Base-by-base conservation (phyloP, 352 stramenopile genomes). In the Phytophthora litchii region DNA sequence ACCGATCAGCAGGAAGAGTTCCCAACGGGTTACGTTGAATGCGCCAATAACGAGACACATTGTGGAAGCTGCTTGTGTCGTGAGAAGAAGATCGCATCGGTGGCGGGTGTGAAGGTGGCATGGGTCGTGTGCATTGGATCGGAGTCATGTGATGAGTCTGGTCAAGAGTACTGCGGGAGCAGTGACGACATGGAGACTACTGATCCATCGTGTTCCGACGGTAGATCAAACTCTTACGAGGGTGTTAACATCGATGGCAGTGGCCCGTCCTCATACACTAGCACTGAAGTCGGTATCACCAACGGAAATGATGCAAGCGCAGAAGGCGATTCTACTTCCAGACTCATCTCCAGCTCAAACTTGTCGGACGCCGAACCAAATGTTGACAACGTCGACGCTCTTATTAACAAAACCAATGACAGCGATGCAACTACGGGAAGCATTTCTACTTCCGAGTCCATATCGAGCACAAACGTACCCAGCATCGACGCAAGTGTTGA, bases 51-150 rank as follows among this genome's bases (percentile, higher is more conserved):
- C 29, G 32, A 4, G 11, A 16, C 2, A 7, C 16, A 61, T 12
- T 85, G 75, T 36, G 29, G 48, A 4, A 27, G 40, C 2, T 85
- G 75, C 35, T 53, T 59, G 3, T 85, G 75, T 52, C 72, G 75
- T n/a, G 65, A 82, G 40, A 75, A 64, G 58, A 67, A 72, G 55
- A 40, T 57, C 4, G 47, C 46, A 0, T 59, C 40, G 12, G 41
- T 64, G 13, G 56, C 16, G 6, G 61, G 66, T 12, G 55, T 68
- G 38, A 31, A 37, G n/a, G 61, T 69, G 1, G 32, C 56, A 11
- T 67, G 66, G 58, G 63, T 61, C 8, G 43, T 79, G 19, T 79
- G 70, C 44, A 46, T 74, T 12, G 59, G 62, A 47, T 50, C 47
- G 3, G 54, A 52, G n/a, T 45, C 55, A 19, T 72, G 66, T 45